Evolutionary conservation across 352 stramenopile genomes (phyloP), one percentile per base, ranked within the genome.

Genomic region (Phytophthora ohioensis): DNA sequence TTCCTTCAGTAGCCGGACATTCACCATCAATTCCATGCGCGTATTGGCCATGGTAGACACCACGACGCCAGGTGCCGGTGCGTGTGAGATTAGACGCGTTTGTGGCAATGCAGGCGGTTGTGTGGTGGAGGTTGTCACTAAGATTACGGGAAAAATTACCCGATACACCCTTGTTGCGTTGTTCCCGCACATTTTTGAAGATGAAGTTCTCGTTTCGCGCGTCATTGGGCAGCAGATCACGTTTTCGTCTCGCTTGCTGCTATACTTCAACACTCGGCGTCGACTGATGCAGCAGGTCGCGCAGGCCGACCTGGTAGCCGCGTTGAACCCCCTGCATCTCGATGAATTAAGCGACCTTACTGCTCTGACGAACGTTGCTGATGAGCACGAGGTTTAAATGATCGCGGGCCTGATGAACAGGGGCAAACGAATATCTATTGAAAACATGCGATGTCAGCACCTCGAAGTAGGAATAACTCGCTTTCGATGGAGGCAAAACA

Each of bases 1-100:
- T 31, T 27, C 80, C 13, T 72, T 88, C 15, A 62, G 53, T 2
- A 46, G 70, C 2, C 64, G 53, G 1, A 49, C 42, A 3, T 76
- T 69, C 41, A 32, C 12, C 7, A 21, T 80, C 32, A 49, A 53
- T 9, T 79, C 69, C 1, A 74, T 67, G 5, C 56, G 55, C 31
- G 55, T 83, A 15, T 7, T 83, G 48, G 34, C 36, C 4, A 21
- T 54, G 8, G 57, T 64, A 0, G 45, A 68, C 27, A 31, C 3
- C 21, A n/a, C 17, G 8, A 55, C 60, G 17, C 17, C 48, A 35
- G 48, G 49, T 36, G 56, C 61, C 42, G 12, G 4, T 43, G 60
- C 55, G 35, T 13, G 32, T 41, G 58, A 68, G 38, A 59, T 73
- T 46, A 12, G 60, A 30, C 36, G 39, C 1, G 36, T 69, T 9